Evolutionary conservation across 495 filamentous ascomycete genomes (phyloP), one percentile per base, ranked within the genome.

Genomic region (Margaritispora aquatica): DNA sequence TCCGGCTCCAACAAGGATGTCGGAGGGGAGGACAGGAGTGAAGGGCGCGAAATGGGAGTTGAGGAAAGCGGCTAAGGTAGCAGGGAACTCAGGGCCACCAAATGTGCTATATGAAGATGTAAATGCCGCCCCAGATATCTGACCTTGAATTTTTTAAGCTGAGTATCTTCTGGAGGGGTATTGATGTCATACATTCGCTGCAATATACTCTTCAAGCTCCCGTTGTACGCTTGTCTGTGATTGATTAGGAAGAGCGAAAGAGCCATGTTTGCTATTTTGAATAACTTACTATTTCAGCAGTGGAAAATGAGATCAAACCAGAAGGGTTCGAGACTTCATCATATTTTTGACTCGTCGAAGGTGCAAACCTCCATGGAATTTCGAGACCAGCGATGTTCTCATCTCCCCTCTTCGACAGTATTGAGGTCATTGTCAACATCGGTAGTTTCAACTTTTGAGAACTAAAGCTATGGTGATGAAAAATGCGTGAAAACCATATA

Each of bases 1-100:
- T 0, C 82, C 82, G 27, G 75, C 74, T 1, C 78, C 74, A 27
- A 79, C 67, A 5, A 74, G 62, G 21, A 84, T 51, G 26, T 84
- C 60, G 8, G 70, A 66, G 5, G 71, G 38, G 11, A 71, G 60
- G 13, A 84, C 51, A 2, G 73, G 67, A 0, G 41, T 54, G 24
- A 64, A 54, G 0, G 80, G 77, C 1, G 72, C 64, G 55, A 83
- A 72, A 47, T 78, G 61, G 2, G 51, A 58, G 47, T 75, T 81
- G 34, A 83, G 49, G 27, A 79, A 75, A 8, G 66, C 60, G n/a
- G 77, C 68, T 61, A 83, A 10, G 7, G 47, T 26, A 17, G 19
- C n/a, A n/a, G 47, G 47, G 17, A 50, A 50, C 9, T 7, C 2
- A 8, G 47, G 20, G n/a, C 47, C 47, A 5, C 47, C 47, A 10